Evolutionary conservation across 2,329 filamentous ascomycete genomes (phyloP).

Genomic region (Pyrenochaeta sp.): DNA sequence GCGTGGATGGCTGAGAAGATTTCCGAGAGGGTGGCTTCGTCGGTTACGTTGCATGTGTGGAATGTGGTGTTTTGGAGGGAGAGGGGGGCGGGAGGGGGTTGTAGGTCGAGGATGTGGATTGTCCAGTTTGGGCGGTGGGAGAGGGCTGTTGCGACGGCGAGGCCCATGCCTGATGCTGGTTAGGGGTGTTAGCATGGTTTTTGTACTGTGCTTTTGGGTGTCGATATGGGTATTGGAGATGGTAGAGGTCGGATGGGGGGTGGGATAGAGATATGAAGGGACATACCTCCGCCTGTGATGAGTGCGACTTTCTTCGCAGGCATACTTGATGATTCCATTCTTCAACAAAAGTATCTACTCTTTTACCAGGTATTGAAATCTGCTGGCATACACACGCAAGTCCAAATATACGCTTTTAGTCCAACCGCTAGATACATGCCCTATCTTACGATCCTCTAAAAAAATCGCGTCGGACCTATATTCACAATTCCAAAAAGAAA

Average conservation of each 20-base stretch:
- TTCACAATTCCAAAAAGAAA: too few species aligned
- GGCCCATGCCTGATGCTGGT: slow-evolving; percentile 52
- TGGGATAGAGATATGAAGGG: background rate
- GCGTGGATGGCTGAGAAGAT: slow-evolving; percentile 48
- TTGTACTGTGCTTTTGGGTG: too few species aligned
- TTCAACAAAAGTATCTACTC: too few species aligned
- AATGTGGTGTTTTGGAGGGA: slow-evolving; percentile 33
- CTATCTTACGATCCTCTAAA: too few species aligned
- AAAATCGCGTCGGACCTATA: too few species aligned
- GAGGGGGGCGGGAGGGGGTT: slow-evolving; percentile 31
- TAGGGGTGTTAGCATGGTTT: too few species aligned
- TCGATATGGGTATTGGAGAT: too few species aligned
- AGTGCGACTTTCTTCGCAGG: slow-evolving; percentile 16
- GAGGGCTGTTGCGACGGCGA: slow-evolving; percentile 48
- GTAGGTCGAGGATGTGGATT: slow-evolving; percentile 51
- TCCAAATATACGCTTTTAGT: too few species aligned
- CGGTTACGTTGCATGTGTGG: slow-evolving; percentile 47
- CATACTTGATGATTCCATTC: slow-evolving; percentile 5
- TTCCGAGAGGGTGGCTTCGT: slow-evolving; percentile 39
- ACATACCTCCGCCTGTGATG: slow-evolving; percentile 20
- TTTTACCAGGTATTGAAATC: too few species aligned
- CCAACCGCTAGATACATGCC: too few species aligned
- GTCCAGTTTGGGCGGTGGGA: slow-evolving; percentile 43
- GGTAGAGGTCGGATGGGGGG: background rate
- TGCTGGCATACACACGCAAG: too few species aligned